A percentile compares a stretch with the other conserved stretches of the same genome.
Evolutionary conservation across 208 protist species (phyloP).

Genomic region (Crithidia sp.): DNA sequence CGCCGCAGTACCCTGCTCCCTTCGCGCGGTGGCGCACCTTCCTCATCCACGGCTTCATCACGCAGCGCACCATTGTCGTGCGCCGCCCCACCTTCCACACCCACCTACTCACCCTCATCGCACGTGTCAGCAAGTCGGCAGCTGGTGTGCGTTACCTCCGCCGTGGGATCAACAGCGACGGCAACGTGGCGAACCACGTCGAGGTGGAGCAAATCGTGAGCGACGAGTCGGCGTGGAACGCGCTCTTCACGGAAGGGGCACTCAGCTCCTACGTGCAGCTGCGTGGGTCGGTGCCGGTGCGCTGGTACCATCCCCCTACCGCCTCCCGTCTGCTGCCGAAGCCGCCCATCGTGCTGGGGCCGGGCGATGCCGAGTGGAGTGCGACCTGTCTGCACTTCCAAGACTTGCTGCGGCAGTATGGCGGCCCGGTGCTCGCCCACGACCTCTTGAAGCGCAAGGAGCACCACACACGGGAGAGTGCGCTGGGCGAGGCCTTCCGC

Average conservation of each 20-base stretch:
- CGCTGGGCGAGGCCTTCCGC: slow-evolving; percentile 78
- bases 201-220: slow-evolving; percentile 91
- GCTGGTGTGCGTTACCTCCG: slow-evolving; percentile 96
- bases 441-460: slow-evolving; percentile 93
- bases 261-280: slow-evolving; percentile 85
- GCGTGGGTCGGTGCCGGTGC: slow-evolving; percentile 83
- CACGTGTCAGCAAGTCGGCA: slow-evolving; percentile 88
- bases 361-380: slow-evolving; percentile 45
- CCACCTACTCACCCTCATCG: slow-evolving; percentile 90
- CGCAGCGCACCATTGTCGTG: slow-evolving; percentile 39
- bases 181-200: slow-evolving; percentile 88
- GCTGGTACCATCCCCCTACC: slow-evolving; percentile 78
- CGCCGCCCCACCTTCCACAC: slow-evolving; percentile 23
- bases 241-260: slow-evolving; percentile 26
- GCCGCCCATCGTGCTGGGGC: slow-evolving; percentile 82
- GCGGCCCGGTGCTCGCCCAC: slow-evolving; percentile 90
- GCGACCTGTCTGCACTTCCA: slow-evolving; percentile 92
- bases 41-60: slow-evolving; percentile 47
- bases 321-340: slow-evolving; percentile 69
- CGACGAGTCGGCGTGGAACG: slow-evolving; percentile 49
- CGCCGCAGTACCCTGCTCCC: slow-evolving; percentile 24
- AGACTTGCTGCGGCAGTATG: slow-evolving; percentile 91
- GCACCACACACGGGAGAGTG: slow-evolving; percentile 84
- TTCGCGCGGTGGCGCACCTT: slow-evolving; percentile 32
- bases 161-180: slow-evolving; percentile 90